Evolutionary conservation across 352 stramenopile species (phyloP).

Genomic region (Phytophthora cajani): DNA sequence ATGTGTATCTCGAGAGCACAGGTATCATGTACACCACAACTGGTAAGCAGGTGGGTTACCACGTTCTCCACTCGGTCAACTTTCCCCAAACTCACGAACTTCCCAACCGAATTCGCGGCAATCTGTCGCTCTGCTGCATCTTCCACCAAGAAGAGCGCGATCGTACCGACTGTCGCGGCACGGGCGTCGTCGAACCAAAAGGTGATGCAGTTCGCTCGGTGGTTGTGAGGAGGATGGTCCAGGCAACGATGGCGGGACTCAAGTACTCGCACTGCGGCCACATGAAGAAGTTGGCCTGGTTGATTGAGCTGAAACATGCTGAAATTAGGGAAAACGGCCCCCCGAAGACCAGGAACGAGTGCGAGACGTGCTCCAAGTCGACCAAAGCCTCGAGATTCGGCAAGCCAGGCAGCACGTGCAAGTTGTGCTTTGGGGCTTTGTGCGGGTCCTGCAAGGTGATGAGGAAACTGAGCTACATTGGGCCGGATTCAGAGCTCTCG

Average conservation of each 20-base stretch:
- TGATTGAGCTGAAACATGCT: constrained; percentile 21
- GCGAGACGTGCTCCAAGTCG: constrained; percentile 24
- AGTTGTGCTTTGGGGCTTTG: constrained; percentile 23
- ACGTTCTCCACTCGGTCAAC: constrained; percentile 26
- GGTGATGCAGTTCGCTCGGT: constrained; percentile 23
- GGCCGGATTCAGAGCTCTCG: constrained; percentile 19
- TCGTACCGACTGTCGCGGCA: constrained; percentile 15
- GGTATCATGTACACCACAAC: constrained; percentile 10
- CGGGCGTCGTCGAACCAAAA: constrained; percentile 20
- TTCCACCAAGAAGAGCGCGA: constrained; percentile 30
- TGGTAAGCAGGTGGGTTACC: constrained; percentile 24
- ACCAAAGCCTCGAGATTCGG: constrained; percentile 13
- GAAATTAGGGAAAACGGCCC: constrained; percentile 1
- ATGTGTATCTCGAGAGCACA: constrained; percentile 21
- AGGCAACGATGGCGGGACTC: constrained; percentile 22
- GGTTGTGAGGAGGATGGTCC: constrained; percentile 19
- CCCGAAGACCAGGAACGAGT: background rate
- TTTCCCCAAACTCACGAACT: constrained; percentile 26
- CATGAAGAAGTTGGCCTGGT: constrained; percentile 41
- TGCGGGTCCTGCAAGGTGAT: constrained; percentile 24
- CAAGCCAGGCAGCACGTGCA: constrained; percentile 17
- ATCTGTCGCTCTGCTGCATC: constrained; percentile 46
- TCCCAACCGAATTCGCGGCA: constrained; percentile 31
- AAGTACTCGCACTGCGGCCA: constrained; percentile 40
- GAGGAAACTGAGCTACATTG: constrained; percentile 37